A percentile compares a stretch with the other conserved stretches of the same genome.
phyloP scores from a whole-genome alignment of 768 basidiomycete species.

The Russula virescens region DNA sequence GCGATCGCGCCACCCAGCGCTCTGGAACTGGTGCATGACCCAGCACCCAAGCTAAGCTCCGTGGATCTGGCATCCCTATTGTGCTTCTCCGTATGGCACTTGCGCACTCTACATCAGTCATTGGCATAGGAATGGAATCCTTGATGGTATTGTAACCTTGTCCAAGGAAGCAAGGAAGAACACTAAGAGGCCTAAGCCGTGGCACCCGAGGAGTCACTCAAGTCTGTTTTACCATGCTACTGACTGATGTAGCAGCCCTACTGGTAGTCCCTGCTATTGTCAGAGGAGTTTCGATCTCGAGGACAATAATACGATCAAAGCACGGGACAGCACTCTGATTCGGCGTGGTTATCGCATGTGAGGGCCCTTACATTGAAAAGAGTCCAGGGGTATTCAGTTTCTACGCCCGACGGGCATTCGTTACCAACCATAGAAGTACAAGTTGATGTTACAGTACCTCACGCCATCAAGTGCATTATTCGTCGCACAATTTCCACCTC shows the following conservation, averaged over 20 bases:
- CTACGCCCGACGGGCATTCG: neutral
- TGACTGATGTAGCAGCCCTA: neutral
- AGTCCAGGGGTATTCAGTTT: conserved; percentile 1
- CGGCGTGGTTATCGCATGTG: conserved; percentile 15
- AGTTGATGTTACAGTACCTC: conserved; percentile 13
- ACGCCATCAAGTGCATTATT: conserved; percentile 18
- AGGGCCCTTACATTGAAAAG: neutral
- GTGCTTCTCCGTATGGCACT: conserved; percentile 10
- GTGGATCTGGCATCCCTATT: conserved; percentile 10
- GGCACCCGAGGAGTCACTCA: conserved; percentile 7
- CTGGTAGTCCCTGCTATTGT: neutral
- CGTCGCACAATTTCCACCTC: conserved; percentile 21
- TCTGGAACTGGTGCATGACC: neutral
- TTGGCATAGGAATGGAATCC: conserved; percentile 12
- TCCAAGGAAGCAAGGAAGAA: neutral
- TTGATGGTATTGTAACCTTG: neutral
- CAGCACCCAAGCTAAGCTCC: conserved; percentile 3
- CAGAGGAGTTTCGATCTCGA: conserved; percentile 5
- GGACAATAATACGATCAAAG: neutral
- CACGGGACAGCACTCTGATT: conserved; percentile 6
- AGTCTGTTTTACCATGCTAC: neutral
- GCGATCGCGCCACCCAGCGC: conserved; percentile 12
- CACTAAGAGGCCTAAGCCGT: neutral
- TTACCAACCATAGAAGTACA: conserved; percentile 14
- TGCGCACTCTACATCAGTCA: conserved; percentile 3